Base-by-base conservation (phyloP, 345 rosid species). In the Gossypium longicalyx region DNA sequence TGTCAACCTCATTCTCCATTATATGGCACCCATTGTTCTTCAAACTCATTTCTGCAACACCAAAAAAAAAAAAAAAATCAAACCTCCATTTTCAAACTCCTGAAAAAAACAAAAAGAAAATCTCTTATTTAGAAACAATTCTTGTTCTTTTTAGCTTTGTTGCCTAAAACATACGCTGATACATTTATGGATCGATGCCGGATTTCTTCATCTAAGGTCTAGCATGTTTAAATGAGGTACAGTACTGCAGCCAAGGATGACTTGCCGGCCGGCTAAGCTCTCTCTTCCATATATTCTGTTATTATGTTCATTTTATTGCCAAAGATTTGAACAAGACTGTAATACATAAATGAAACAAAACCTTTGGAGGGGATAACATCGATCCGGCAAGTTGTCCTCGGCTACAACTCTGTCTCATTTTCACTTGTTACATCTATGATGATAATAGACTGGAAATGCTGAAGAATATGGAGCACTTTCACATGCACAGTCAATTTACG, bases 191-290 rank as follows among this genome's bases (percentile, higher is more conserved):
- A 34, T 3, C 65, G 29, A 25, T 56, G 29, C 29, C 9, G 62
- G 47, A 44, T 45, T 67, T 67, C 34, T 64, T 79, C 80, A 76
- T 81, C 78, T 53, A 70, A 17, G 83, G 69, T 82, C 83, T 77
- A 73, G 22, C 85, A 76, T 84, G 83, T 73, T 75, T 68, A 59
- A 41, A 73, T 82, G 83, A 84, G 59, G 54, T 65, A 22, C 65
- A 9, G 78, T 9, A 47, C 58, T 77, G 85, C 75, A 84, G 87
- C 85, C 85, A 84, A 84, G 83, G 82, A 84, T 84, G 85, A 84
- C 87, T 84, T 84, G 87, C 85, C 41, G 41, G 7, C 0, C 87
- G 87, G 70, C 20, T 61, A 29, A 15, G 44, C 45, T 16, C 0
- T 61, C 61, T 15, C 19, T 12, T 15, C 10, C 11, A 29, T 61